Conservation (phyloP, 768 basidiomycete genomes). For the Suillus sp. region DNA sequence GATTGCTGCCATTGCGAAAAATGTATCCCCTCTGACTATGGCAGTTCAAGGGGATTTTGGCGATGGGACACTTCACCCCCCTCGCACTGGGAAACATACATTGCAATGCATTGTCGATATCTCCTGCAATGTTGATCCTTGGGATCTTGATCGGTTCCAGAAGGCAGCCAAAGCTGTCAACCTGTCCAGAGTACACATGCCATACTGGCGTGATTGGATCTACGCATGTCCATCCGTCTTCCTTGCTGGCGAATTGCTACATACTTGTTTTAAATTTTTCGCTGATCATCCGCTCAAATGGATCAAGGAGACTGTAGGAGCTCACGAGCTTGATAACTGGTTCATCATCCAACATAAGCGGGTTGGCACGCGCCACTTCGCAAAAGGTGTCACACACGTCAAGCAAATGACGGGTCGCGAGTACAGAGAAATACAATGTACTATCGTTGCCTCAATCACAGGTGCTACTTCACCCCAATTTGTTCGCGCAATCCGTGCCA, state of each 20-base stretch:
- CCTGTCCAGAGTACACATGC: conserved; percentile 19
- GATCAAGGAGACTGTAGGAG: conserved; percentile 35
- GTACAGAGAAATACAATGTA: conserved; percentile 39
- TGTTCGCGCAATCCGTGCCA: conserved; percentile 34
- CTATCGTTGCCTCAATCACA: conserved; percentile 38
- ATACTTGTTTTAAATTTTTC: conserved; percentile 27
- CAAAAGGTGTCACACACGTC: conserved; percentile 39
- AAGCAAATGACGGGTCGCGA: conserved; percentile 45
- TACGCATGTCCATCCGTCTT: conserved; percentile 35
- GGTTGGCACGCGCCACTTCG: conserved; percentile 39
- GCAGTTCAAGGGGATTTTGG: conserved; percentile 9
- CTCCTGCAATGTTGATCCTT: conserved; percentile 18
- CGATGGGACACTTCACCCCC: conserved; percentile 4
- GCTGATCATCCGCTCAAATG: conserved; percentile 41
- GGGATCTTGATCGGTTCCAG: conserved; percentile 29
- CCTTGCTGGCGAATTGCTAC: conserved; percentile 40
- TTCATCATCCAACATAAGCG: conserved; percentile 38
- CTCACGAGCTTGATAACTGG: conserved; percentile 37
- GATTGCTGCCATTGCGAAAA: conserved; percentile 6
- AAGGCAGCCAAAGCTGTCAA: conserved; percentile 19
- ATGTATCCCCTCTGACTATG: conserved; percentile 14
- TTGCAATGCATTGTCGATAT: conserved; percentile 4
- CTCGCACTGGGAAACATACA: not conserved
- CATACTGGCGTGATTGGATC: conserved; percentile 41
- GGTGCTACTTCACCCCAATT: conserved; percentile 32